Conservation (phyloP, 2,329 filamentous ascomycete genomes). For the Talaromyces sp. region DNA sequence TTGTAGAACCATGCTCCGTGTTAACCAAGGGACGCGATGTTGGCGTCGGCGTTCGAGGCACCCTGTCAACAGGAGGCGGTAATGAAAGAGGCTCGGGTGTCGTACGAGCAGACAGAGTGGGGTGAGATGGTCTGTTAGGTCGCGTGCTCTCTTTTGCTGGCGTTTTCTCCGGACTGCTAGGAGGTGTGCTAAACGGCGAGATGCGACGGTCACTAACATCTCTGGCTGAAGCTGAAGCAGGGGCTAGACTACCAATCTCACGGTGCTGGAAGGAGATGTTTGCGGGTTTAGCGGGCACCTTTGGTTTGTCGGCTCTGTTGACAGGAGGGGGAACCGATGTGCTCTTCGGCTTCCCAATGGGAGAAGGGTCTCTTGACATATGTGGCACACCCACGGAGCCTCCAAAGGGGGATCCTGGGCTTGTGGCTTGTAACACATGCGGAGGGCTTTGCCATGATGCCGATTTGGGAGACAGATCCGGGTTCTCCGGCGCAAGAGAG, state of each 20-base stretch:
- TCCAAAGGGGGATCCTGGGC: slow-evolving; percentile 22
- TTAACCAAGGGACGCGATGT: slow-evolving; percentile 17
- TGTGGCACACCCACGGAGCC: slow-evolving; percentile 8
- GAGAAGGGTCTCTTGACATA: slow-evolving; percentile 10
- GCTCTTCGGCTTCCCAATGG: slow-evolving; percentile 31
- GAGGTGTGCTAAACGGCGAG: slow-evolving; percentile 84
- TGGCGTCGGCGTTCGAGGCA: slow-evolving; percentile 14
- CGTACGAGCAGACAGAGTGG: slow-evolving; percentile 18
- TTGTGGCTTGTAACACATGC: slow-evolving; percentile 19
- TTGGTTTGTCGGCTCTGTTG: slow-evolving; percentile 76
- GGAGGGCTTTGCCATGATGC: slow-evolving; percentile 9
- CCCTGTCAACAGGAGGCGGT: slow-evolving; percentile 25
- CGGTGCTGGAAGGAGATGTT: slow-evolving; percentile 22
- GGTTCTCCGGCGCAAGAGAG: slow-evolving; percentile 30
- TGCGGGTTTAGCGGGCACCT: slow-evolving; percentile 50
- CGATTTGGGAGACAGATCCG: slow-evolving; percentile 21
- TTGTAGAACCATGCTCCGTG: slow-evolving; percentile 26
- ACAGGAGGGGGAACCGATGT: slow-evolving; percentile 62
- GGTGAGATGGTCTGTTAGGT: slow-evolving; percentile 1
- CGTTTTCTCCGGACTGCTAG: slow-evolving; percentile 63
- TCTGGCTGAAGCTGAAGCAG: slow-evolving; percentile 14
- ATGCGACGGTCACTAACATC: slow-evolving; percentile 41
- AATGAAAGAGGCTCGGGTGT: slow-evolving; percentile 22
- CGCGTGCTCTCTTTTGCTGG: slow-evolving; percentile 20
- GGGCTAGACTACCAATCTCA: slow-evolving; percentile 23